Evolutionary conservation across 208 protist genomes (phyloP).

Genomic region (Trypanosoma avium): DNA sequence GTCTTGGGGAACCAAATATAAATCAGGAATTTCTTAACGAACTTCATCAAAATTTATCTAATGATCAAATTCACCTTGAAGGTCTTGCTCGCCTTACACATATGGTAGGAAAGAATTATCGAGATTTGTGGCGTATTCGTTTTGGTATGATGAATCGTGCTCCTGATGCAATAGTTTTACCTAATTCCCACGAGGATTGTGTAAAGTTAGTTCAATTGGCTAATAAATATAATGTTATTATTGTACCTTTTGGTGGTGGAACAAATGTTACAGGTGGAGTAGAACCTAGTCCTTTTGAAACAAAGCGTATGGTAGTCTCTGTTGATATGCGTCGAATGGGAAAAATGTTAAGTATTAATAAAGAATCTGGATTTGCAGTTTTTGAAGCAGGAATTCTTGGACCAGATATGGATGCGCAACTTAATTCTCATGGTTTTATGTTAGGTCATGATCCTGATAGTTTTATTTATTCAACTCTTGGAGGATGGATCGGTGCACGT

Average conservation of each 20-base stretch:
- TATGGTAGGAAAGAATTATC: conserved; percentile 92
- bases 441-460: conserved; percentile 94
- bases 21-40: conserved; percentile 84
- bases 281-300: conserved; percentile 86
- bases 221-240: conserved; percentile 88
- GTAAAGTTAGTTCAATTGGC: conserved; percentile 81
- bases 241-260: conserved; percentile 94
- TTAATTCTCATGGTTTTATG: conserved; percentile 88
- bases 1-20: conserved; percentile 61
- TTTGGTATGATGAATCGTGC: conserved; percentile 85
- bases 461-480: conserved; percentile 92
- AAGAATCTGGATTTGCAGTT: conserved; percentile 78
- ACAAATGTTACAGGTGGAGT: conserved; percentile 93
- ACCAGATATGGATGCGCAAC: conserved; percentile 86
- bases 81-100: conserved; percentile 79
- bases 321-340: conserved; percentile 94
- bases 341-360: conserved; percentile 84
- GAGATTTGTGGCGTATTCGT: conserved; percentile 90
- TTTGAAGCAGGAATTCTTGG: conserved; percentile 92
- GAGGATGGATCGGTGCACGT: conserved; percentile 95
- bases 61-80: conserved; percentile 72
- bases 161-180: conserved; percentile 90
- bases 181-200: conserved; percentile 86
- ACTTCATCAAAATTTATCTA: conserved; percentile 39
- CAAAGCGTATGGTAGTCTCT: conserved; percentile 87